These are phyloP conservation scores for Pseudogymnoascus sp. DNA, from an alignment of 2,329 filamentous ascomycete genomes.

Conservation along the genomic window DNA sequence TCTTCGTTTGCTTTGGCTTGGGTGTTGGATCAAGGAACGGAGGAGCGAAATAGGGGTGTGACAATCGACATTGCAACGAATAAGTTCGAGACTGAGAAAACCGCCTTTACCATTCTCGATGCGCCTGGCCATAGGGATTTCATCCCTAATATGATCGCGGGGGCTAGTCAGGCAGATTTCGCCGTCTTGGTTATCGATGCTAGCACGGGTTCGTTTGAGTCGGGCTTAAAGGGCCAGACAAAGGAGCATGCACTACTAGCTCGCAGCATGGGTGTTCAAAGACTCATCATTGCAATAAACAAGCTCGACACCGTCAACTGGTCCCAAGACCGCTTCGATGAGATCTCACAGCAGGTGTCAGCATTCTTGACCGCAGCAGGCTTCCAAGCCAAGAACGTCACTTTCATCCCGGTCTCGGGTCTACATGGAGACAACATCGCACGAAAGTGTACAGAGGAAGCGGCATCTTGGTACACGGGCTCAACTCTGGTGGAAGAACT, in stretches of 20 bases:
- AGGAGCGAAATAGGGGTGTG: slow-evolving; percentile 83
- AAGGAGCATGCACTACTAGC: slow-evolving; percentile 87
- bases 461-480: slow-evolving; percentile 72
- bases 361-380: slow-evolving; percentile 77
- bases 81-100: slow-evolving; percentile 82
- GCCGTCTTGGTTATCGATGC: slow-evolving; percentile 92
- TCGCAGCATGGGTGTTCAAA: slow-evolving; percentile 82
- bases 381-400: slow-evolving; percentile 74
- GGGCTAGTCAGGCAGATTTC: slow-evolving; percentile 91
- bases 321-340: slow-evolving; percentile 75
- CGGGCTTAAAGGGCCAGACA: slow-evolving; percentile 87
- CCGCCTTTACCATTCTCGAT: slow-evolving; percentile 87
- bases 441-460: slow-evolving; percentile 46
- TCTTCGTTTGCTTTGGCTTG: slow-evolving; percentile 93
- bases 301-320: slow-evolving; percentile 86
- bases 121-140: slow-evolving; percentile 94
- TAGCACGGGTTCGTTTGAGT: slow-evolving; percentile 84
- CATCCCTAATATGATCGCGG: slow-evolving; percentile 98
- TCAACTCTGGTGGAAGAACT: slow-evolving; percentile 75
- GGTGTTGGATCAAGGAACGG: slow-evolving; percentile 88
- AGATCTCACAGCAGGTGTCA: slow-evolving; percentile 76
- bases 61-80: slow-evolving; percentile 97
- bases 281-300: slow-evolving; percentile 86
- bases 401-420: slow-evolving; percentile 85
- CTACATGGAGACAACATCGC: slow-evolving; percentile 83